Evolutionary conservation across 805 yeast species (phyloP).

Genomic region (Ogataea nakhonphanomensis): DNA sequence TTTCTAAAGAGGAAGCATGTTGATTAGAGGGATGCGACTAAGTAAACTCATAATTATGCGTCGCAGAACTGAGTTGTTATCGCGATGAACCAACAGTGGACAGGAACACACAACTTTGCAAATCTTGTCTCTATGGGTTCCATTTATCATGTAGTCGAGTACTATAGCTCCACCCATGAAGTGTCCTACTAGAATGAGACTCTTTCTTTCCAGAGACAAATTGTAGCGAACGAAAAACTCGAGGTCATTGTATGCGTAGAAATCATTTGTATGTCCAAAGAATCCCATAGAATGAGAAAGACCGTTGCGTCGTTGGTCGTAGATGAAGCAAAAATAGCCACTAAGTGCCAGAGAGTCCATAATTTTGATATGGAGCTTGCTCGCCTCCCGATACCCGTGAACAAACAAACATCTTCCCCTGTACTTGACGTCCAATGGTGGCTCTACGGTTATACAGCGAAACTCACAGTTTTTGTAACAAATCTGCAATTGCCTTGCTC

Average conservation of each 20-base stretch:
- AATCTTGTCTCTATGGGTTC: constrained; percentile 5
- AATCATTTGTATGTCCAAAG: constrained; percentile 9
- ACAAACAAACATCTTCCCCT: constrained; percentile 13
- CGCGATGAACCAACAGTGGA: constrained; percentile 9
- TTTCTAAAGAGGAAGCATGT: constrained; percentile 8
- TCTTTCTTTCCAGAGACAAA: constrained; percentile 3
- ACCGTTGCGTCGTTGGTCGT: constrained; percentile 12
- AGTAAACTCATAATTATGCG: constrained; percentile 7
- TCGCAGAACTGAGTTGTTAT: constrained; percentile 4
- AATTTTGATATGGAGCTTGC: constrained; percentile 8
- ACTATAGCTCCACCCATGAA: constrained; percentile 14
- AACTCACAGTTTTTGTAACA: constrained; percentile 9
- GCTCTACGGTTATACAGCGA: constrained; percentile 10
- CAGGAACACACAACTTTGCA: constrained; percentile 4
- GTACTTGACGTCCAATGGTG: constrained; percentile 6
- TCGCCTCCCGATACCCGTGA: constrained; percentile 10
- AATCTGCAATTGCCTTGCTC: constrained; percentile 5
- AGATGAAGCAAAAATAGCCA: constrained; percentile 10
- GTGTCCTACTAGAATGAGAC: constrained; percentile 7
- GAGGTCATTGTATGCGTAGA: constrained; percentile 6
- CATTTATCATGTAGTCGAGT: constrained; percentile 8
- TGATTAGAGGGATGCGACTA: constrained; percentile 7
- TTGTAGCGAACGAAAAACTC: constrained; percentile 11
- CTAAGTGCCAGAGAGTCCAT: constrained; percentile 9
- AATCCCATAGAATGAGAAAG: constrained; percentile 5